These are phyloP conservation scores for Phytophthora europaea DNA, from an alignment of 352 stramenopile species.

Conservation along the genomic window DNA sequence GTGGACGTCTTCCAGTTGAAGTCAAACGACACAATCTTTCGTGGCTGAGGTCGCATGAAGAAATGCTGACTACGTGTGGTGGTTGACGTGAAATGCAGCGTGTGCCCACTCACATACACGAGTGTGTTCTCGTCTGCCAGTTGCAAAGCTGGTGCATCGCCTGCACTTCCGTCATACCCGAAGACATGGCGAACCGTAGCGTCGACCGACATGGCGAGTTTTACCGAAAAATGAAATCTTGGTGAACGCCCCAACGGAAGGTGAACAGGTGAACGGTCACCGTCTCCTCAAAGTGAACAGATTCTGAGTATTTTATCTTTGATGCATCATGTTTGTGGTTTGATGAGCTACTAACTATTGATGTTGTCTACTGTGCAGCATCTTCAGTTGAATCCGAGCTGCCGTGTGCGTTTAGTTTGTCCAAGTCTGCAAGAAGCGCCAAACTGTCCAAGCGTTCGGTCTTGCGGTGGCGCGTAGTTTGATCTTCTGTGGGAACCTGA, in stretches of 20 bases:
- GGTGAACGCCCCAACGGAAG: conserved; percentile 7
- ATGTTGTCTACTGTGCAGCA: background rate
- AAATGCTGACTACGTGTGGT: conserved; percentile 73
- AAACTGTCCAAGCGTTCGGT: conserved; percentile 24
- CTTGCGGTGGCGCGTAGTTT: conserved; percentile 11
- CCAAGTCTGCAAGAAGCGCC: conserved; percentile 24
- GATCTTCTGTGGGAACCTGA: background rate
- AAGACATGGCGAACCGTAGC: conserved; percentile 73
- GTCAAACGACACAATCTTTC: conserved; percentile 74
- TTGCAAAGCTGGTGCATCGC: conserved; percentile 46
- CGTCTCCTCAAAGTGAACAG: background rate
- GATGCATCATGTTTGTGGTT: background rate
- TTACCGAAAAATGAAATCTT: conserved; percentile 25
- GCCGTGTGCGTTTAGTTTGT: conserved; percentile 21
- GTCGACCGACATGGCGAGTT: conserved; percentile 56
- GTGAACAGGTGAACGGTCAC: conserved; percentile 26
- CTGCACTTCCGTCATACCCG: conserved; percentile 54
- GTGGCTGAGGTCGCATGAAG: conserved; percentile 57
- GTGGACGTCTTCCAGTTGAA: conserved; percentile 64
- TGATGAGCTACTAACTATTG: background rate
- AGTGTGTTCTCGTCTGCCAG: conserved; percentile 80
- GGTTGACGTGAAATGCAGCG: conserved; percentile 77
- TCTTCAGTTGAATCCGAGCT: background rate
- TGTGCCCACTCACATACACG: conserved; percentile 67
- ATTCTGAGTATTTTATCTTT: background rate